phyloP scores from a whole-genome alignment of 1,284 basidiomycete species.

The Termitomyces sp. region DNA sequence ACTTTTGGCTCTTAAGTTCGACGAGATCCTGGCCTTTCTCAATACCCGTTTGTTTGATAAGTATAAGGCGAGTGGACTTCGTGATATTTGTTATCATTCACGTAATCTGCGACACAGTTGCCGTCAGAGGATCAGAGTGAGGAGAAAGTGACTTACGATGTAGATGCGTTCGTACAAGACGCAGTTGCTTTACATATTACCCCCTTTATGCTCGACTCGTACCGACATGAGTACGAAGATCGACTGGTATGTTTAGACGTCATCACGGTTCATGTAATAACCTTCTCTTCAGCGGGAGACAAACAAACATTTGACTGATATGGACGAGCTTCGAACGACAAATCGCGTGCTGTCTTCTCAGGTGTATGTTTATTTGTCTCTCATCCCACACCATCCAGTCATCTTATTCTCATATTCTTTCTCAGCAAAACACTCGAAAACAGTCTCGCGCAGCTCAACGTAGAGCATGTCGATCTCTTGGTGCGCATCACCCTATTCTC shows the following conservation, averaged over 20 bases:
- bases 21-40: constrained; percentile 79
- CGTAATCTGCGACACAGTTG: constrained; percentile 10
- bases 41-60: constrained; percentile 80
- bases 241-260: constrained; percentile 30
- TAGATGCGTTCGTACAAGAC: constrained; percentile 82
- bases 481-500: constrained; percentile 34
- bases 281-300: constrained; percentile 60
- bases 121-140: constrained; percentile 29
- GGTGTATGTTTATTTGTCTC: constrained; percentile 53
- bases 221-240: constrained; percentile 85
- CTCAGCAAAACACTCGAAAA: constrained; percentile 74
- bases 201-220: constrained; percentile 88
- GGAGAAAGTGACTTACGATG: constrained; percentile 44
- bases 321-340: constrained; percentile 73
- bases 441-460: constrained; percentile 72
- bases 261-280: not conserved
- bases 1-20: constrained; percentile 79
- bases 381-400: not conserved
- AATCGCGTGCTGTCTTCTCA: constrained; percentile 77
- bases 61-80: constrained; percentile 52
- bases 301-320: constrained; percentile 67
- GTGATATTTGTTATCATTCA: not conserved
- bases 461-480: constrained; percentile 73
- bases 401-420: not conserved
- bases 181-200: constrained; percentile 81